These are phyloP conservation scores for Penicillium capsulatum DNA, from an alignment of 2,329 filamentous ascomycete genomes.

Conservation along the genomic window DNA sequence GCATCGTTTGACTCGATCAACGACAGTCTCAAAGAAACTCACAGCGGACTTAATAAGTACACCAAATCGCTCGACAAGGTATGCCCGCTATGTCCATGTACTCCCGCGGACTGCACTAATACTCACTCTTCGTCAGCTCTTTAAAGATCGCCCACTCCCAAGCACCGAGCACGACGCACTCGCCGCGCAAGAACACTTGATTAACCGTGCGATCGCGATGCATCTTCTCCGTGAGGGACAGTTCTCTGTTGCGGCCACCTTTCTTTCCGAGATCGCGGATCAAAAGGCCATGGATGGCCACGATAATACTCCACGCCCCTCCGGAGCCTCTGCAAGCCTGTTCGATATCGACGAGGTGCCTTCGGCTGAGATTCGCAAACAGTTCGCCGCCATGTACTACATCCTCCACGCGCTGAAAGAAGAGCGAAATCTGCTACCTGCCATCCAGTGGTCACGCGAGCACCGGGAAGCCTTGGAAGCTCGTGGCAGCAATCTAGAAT, in stretches of 20 bases:
- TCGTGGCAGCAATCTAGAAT: slow-evolving; percentile 88
- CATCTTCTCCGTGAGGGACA: slow-evolving; percentile 92
- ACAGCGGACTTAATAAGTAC: slow-evolving; percentile 77
- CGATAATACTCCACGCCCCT: slow-evolving; percentile 28
- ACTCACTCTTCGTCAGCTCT: slow-evolving; percentile 48
- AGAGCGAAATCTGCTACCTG: slow-evolving; percentile 68
- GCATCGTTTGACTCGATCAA: slow-evolving; percentile 74
- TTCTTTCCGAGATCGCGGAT: slow-evolving; percentile 66
- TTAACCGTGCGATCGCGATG: slow-evolving; percentile 94
- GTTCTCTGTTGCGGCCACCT: slow-evolving; percentile 80
- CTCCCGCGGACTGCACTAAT: not conserved
- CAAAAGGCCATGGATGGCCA: slow-evolving; percentile 40
- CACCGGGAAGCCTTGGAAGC: slow-evolving; percentile 69
- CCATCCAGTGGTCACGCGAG: slow-evolving; percentile 77
- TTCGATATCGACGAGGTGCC: slow-evolving; percentile 56
- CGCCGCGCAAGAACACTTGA: slow-evolving; percentile 67
- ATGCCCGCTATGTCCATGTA: slow-evolving; percentile 7
- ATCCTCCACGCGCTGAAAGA: slow-evolving; percentile 75
- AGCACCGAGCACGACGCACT: slow-evolving; percentile 78
- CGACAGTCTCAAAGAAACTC: slow-evolving; percentile 75
- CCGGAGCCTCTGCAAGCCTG: slow-evolving; percentile 40
- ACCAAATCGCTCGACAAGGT: slow-evolving; percentile 81
- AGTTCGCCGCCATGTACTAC: slow-evolving; percentile 86
- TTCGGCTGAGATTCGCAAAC: slow-evolving; percentile 65
- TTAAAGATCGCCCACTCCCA: slow-evolving; percentile 64